A percentile compares a stretch with the other conserved stretches of the same genome.
Evolutionary conservation across 768 basidiomycete genomes (phyloP).

Genomic region (Amanita pallidorosea): DNA sequence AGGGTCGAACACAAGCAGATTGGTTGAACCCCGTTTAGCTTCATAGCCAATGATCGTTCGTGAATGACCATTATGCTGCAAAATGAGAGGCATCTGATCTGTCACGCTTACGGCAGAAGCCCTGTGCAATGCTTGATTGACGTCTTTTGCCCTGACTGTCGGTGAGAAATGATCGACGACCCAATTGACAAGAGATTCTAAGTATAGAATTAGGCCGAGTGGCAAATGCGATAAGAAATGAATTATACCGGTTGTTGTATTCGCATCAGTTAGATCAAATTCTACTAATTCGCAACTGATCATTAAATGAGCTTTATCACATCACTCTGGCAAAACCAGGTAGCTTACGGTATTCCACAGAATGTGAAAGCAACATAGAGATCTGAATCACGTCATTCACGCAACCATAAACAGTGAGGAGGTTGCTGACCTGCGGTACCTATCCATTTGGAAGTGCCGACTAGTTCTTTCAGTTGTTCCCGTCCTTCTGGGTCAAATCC

Average conservation of each 20-base stretch:
- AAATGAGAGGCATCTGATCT: conserved; percentile 66
- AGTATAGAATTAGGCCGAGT: conserved; percentile 8
- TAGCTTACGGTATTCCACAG: conserved; percentile 72
- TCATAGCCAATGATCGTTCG: conserved; percentile 81
- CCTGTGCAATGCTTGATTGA: conserved; percentile 42
- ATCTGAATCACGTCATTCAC: conserved; percentile 30
- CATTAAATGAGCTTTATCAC: conserved; percentile 1
- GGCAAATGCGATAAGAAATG: neutral
- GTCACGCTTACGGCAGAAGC: conserved; percentile 45
- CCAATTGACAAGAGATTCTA: conserved; percentile 54
- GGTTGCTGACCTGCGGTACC: conserved; percentile 59
- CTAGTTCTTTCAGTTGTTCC: conserved; percentile 40
- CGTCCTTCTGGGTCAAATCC: conserved; percentile 73
- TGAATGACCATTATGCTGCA: conserved; percentile 84
- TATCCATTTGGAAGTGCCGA: conserved; percentile 62
- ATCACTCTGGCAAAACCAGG: neutral
- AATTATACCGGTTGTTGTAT: neutral
- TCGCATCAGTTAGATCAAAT: conserved; percentile 33
- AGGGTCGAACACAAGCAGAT: conserved; percentile 74
- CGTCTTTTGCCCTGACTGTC: conserved; percentile 17
- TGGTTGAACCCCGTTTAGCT: conserved; percentile 41
- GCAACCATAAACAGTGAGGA: neutral
- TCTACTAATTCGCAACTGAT: conserved; percentile 54
- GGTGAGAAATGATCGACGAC: conserved; percentile 61
- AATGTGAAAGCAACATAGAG: conserved; percentile 70